Conservation (phyloP, 768 basidiomycete genomes). For the Lentinula edodes region DNA sequence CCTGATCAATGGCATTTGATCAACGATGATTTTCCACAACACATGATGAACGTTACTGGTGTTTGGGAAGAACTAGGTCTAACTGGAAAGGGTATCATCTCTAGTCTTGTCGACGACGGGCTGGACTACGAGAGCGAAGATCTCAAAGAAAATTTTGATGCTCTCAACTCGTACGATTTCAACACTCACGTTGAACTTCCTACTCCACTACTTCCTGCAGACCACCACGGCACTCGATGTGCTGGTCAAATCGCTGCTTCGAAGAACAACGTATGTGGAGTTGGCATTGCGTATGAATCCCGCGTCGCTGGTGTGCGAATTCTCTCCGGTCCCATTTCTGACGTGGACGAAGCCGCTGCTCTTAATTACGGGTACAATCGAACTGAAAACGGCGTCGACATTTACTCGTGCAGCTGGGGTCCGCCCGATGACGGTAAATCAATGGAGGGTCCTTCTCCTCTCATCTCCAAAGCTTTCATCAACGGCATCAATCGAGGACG, state of each 20-base stretch:
- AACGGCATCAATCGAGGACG: conserved; percentile 92
- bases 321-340: conserved; percentile 89
- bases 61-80: conserved; percentile 84
- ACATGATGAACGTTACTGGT: conserved; percentile 89
- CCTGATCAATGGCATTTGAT: conserved; percentile 90
- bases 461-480: conserved; percentile 90
- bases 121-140: conserved; percentile 87
- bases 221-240: conserved; percentile 96
- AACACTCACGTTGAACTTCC: conserved; percentile 90
- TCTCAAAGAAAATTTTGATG: conserved; percentile 84
- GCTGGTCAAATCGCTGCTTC: conserved; percentile 94
- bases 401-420: conserved; percentile 98
- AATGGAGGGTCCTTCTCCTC: conserved; percentile 90
- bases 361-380: conserved; percentile 79
- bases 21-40: conserved; percentile 75
- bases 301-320: conserved; percentile 94
- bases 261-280: conserved; percentile 89
- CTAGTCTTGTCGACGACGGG: conserved; percentile 93
- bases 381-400: conserved; percentile 66
- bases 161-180: conserved; percentile 89
- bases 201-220: conserved; percentile 81
- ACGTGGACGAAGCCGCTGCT: conserved; percentile 91
- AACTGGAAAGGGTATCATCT: conserved; percentile 80
- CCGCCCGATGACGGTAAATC: conserved; percentile 91
- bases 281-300: conserved; percentile 89